Conservation (phyloP, 2,329 filamentous ascomycete genomes). For the Diaporthe nobilis region DNA sequence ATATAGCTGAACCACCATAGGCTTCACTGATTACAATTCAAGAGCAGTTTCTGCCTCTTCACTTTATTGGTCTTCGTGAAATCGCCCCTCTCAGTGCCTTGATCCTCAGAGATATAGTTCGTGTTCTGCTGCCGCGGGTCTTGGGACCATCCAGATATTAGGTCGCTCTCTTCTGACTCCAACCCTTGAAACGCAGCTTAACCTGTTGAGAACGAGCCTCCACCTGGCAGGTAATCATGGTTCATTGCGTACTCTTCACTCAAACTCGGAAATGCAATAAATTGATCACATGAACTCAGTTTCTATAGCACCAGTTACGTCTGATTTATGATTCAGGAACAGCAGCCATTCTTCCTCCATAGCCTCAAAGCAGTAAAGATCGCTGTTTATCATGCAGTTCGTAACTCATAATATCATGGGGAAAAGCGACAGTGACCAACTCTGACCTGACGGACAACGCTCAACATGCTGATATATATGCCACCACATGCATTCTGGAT, state of each 20-base stretch:
- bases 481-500: not conserved
- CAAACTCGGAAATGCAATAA: too few relatives aligned
- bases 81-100: too few relatives aligned
- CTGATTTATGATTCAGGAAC: not conserved
- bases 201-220: not conserved
- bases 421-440: not conserved
- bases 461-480: not conserved
- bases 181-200: too few relatives aligned
- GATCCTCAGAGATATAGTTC: not conserved
- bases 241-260: not conserved
- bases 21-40: slow-evolving; percentile 24
- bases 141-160: not conserved
- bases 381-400: slow-evolving; percentile 23
- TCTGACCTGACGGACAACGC: not conserved
- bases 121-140: not conserved
- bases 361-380: not conserved
- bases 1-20: slow-evolving; percentile 20
- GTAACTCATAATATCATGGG: slow-evolving; percentile 16
- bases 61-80: not conserved
- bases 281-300: not conserved
- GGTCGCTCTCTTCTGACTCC: too few relatives aligned
- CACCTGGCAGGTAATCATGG: too few relatives aligned
- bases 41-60: not conserved
- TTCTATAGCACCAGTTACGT: not conserved
- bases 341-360: not conserved